Evolutionary conservation across 2,329 filamentous ascomycete species (phyloP).

Genomic region (Arachnomyces sp.): DNA sequence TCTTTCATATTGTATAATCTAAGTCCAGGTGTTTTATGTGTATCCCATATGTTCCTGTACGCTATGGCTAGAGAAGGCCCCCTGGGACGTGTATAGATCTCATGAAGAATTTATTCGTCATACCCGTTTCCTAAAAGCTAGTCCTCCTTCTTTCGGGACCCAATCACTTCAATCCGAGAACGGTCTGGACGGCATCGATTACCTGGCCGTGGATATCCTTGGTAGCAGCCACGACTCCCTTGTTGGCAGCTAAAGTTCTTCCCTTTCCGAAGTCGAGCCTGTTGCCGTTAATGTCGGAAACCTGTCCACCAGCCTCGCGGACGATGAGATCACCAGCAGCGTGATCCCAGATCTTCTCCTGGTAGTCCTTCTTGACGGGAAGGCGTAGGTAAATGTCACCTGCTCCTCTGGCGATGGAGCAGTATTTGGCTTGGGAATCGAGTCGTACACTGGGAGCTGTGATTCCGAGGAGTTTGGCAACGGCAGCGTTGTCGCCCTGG

Average conservation of each 20-base stretch:
- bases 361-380: slow-evolving; percentile 75
- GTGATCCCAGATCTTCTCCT: slow-evolving; percentile 99
- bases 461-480: slow-evolving; percentile 78
- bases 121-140: too few species aligned
- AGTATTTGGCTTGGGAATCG: slow-evolving; percentile 98
- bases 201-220: slow-evolving; percentile 66
- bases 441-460: slow-evolving; percentile 83
- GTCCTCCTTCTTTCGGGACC: neutral
- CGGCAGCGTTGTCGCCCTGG: slow-evolving; percentile 77
- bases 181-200: slow-evolving; percentile 71
- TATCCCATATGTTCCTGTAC: slow-evolving; percentile 12
- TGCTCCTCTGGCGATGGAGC: slow-evolving; percentile 83
- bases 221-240: slow-evolving; percentile 85
- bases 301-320: slow-evolving; percentile 81
- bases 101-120: too few species aligned
- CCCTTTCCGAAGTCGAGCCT: slow-evolving; percentile 79
- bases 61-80: too few species aligned
- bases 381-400: slow-evolving; percentile 91
- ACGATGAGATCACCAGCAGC: slow-evolving; percentile 92
- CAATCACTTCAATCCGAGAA: slow-evolving; percentile 48
- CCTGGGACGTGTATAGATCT: too few species aligned
- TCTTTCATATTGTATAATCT: slow-evolving; percentile 13
- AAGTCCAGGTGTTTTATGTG: slow-evolving; percentile 17
- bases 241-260: slow-evolving; percentile 79
- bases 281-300: slow-evolving; percentile 82